Conservation (phyloP, 2,329 filamentous ascomycete species). For the Nakataea oryzae region DNA sequence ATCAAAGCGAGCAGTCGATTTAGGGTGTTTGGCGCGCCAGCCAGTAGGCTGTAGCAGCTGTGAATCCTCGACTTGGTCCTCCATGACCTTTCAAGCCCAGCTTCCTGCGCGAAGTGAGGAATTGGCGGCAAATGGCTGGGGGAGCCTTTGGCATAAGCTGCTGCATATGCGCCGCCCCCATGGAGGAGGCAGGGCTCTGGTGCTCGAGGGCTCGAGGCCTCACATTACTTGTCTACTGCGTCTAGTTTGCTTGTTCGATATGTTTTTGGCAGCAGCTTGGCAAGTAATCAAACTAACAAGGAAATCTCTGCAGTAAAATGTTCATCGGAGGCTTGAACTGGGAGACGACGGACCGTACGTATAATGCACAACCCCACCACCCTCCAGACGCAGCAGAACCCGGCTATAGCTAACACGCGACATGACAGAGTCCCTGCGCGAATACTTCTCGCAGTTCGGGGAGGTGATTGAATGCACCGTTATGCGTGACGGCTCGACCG, state of each 20-base stretch:
- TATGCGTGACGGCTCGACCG: slow-evolving; percentile 94
- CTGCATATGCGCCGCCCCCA: too few relatives aligned
- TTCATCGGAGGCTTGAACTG: slow-evolving; percentile 98
- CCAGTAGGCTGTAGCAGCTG: neutral
- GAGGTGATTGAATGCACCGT: slow-evolving; percentile 97
- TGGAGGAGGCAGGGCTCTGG: neutral
- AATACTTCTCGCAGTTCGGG: slow-evolving; percentile 96
- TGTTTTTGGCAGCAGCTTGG: neutral
- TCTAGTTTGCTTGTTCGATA: neutral
- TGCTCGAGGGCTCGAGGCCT: too few relatives aligned
- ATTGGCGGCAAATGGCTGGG: too few relatives aligned
- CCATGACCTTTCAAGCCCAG: neutral
- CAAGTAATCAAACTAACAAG: slow-evolving; percentile 11
- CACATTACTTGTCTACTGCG: neutral
- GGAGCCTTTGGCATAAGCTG: neutral
- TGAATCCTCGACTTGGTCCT: neutral
- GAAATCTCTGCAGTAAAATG: slow-evolving; percentile 68
- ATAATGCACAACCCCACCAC: neutral
- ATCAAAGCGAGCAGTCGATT: neutral
- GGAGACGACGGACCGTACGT: slow-evolving; percentile 96
- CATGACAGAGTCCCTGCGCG: slow-evolving; percentile 73
- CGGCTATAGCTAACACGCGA: neutral
- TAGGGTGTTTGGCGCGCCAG: neutral
- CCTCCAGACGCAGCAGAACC: neutral
- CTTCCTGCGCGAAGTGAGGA: neutral